Base-by-base conservation (phyloP, 768 basidiomycete species). In the Rhizopogon roseolus region DNA sequence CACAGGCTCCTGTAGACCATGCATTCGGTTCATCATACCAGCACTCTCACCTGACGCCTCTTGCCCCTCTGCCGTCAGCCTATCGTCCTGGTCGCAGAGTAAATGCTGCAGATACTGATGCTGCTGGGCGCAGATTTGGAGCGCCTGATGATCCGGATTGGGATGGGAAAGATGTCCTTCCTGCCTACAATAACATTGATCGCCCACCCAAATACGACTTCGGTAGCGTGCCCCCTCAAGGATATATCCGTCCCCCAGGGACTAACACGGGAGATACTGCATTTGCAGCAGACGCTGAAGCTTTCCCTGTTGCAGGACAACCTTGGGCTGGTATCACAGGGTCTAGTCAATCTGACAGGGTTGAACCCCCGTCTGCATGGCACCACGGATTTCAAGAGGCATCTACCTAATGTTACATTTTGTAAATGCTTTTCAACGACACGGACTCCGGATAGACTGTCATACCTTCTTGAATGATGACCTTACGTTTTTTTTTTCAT, bases 151-250 rank as follows among this genome's bases (percentile, higher is more conserved):
- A 70, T 22, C 60, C 56, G 16, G 61, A 60, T 10, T 55, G 67
- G 52, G 62, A 65, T 0, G 74, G 76, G 54, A 80, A 80, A 56
- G 80, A 81, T 32, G 54, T 60, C 0, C 69, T 81, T 25, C 80
- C 79, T 7, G 76, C 78, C 5, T 81, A 81, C 43, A 74, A 80
- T 41, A 63, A 57, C 13, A 46, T 62, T 11, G 78, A 78, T 29
- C 69, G 76, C 9, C 79, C 78, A 27, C 79, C 80, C 27, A 76
- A 73, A 51, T 81, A 81, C 58, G 37, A 62, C 0, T 73, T 73
- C 19, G 22, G 37, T 27, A 43, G 40, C 8, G 13, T 22, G 5
- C 42, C 19, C 16, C 38, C 56, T 49, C 34, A 36, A 22, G 34
- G 14, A 36, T 16, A 36, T 25, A 16, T 14, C 16, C 14, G 32